A percentile compares a stretch with the other conserved stretches of the same genome.
Evolutionary conservation across 495 filamentous ascomycete species (phyloP).

Genomic region (Lentithecium fluviatile): DNA sequence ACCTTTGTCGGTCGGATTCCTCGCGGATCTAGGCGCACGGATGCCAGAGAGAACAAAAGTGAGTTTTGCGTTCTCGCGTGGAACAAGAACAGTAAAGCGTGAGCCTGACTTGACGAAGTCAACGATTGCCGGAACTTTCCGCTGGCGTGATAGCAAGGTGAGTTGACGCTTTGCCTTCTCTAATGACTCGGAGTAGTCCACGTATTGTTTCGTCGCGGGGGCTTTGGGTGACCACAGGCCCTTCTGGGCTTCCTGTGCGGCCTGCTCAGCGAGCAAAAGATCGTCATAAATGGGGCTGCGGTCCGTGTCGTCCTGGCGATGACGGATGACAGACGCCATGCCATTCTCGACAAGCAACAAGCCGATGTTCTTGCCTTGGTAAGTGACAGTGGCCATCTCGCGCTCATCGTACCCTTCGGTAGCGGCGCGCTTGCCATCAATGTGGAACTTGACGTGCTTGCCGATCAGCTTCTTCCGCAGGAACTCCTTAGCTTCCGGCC

Average conservation of each 20-base stretch:
- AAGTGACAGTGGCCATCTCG: constrained; percentile 84
- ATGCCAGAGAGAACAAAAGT: constrained; percentile 95
- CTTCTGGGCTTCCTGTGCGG: constrained; percentile 77
- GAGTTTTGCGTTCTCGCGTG: constrained; percentile 89
- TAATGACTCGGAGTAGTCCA: constrained; percentile 85
- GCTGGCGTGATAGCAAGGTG: constrained; percentile 80
- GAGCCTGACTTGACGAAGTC: constrained; percentile 97
- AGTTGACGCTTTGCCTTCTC: constrained; percentile 95
- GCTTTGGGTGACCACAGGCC: constrained; percentile 92
- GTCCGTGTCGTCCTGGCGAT: constrained; percentile 88
- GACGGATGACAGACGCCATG: constrained; percentile 87
- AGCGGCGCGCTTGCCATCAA: constrained; percentile 88
- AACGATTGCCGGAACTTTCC: constrained; percentile 89
- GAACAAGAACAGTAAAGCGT: constrained; percentile 88
- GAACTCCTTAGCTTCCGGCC: constrained; percentile 93
- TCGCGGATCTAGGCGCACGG: constrained; percentile 83
- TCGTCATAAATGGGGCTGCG: constrained; percentile 92
- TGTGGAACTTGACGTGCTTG: constrained; percentile 83
- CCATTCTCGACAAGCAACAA: constrained; percentile 84
- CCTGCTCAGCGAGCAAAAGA: constrained; percentile 82
- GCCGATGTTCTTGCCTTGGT: constrained; percentile 83
- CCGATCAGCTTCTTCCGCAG: constrained; percentile 90
- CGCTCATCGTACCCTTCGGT: constrained; percentile 89
- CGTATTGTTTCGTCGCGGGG: constrained; percentile 72
- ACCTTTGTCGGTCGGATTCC: constrained; percentile 72